Base-by-base conservation (phyloP, 768 basidiomycete species). In the Mycena vulgaris region DNA sequence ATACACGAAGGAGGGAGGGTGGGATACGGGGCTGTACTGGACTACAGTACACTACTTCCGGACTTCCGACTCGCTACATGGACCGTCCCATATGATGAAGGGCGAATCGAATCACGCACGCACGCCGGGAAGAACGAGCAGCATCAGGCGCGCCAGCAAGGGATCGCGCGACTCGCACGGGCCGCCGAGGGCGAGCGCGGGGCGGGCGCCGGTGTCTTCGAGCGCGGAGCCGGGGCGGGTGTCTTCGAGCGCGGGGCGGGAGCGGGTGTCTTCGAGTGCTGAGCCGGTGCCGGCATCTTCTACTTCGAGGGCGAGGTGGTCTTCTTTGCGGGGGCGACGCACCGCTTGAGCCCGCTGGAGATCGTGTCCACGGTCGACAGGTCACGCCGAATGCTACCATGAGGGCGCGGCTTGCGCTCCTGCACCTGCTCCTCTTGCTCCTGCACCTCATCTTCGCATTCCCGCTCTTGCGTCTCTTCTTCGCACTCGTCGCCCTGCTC, bases 291-390 rank as follows among this genome's bases (percentile, higher is more conserved):
- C 10, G 35, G 55, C 5, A 33, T 14, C 23, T 9, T 10, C 39
- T 35, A 5, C 19, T 19, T 55, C 9, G 39, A 13, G 56, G 23
- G 56, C 21, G 56, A 37, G 11, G n/a, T n/a, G n/a, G 37, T 37
- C 31, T 49, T n/a, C n/a, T n/a, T n/a, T n/a, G n/a, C n/a, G n/a
- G n/a, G n/a, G n/a, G n/a, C n/a, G 48, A n/a, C 70, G 70, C n/a
- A n/a, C 63, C 68, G 68, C 64, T 72, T 72, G 56, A 72, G 68
- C 39, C 37, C 58, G 55, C 71, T 72, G 31, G 71, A 72, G 45
- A 69, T 56, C 53, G 71, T 72, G 14, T 30, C 40, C 10, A 57
- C 37, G 17, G 63, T 47, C 58, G 71, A 72, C 30, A 72, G 27
- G 48, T 72, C 71, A 53, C 71, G 71, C 27, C 58, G 56, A 14